These are phyloP conservation scores for Penicillium mononematosum DNA, from an alignment of 495 filamentous ascomycete species.

Conservation along the genomic window DNA sequence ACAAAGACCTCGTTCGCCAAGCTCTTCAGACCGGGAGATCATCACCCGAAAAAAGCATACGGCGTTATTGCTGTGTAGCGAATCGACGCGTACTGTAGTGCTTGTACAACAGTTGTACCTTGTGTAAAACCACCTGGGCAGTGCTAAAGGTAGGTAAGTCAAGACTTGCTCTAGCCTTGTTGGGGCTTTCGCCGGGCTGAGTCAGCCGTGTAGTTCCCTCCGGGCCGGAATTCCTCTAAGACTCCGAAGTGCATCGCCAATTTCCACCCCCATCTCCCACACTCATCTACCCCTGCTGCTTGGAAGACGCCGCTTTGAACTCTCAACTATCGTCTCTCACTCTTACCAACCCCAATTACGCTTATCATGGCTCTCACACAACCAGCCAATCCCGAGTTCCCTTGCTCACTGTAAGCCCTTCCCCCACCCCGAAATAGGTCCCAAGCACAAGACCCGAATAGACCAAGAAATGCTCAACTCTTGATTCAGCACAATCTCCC, in stretches of 20 bases:
- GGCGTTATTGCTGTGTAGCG: conserved; percentile 1
- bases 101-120: neutral
- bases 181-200: neutral
- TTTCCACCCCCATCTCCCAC: neutral
- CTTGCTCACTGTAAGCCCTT: conserved; percentile 64
- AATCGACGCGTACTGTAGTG: neutral
- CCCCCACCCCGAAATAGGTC: neutral
- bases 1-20: conserved; percentile 22
- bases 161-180: neutral
- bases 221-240: neutral
- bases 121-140: neutral
- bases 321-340: neutral
- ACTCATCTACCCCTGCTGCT: neutral
- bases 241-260: conserved; percentile 2
- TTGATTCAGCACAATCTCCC: conserved; percentile 62
- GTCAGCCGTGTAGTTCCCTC: neutral
- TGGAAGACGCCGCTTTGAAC: neutral
- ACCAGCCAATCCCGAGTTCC: conserved; percentile 55
- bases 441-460: neutral
- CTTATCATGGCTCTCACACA: conserved; percentile 27
- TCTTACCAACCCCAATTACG: neutral
- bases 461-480: neutral
- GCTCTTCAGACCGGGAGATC: conserved; percentile 20
- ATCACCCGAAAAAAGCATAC: conserved; percentile 4
- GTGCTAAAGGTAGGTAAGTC: neutral